Evolutionary conservation across 2,329 filamentous ascomycete species (phyloP).

Genomic region (Hypoxylon sp.): DNA sequence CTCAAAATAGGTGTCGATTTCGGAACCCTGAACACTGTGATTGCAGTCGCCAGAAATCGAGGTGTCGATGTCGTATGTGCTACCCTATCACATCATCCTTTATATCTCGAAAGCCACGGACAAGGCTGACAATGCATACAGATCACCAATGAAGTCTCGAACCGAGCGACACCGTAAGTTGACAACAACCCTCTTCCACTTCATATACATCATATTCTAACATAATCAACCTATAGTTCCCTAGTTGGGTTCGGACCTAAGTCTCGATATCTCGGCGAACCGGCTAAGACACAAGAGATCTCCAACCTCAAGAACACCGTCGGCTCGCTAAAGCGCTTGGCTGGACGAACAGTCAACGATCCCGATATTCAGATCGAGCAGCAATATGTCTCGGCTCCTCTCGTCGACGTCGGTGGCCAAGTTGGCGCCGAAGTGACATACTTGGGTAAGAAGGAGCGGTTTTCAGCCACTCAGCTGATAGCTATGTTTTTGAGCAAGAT

Average conservation of each 20-base stretch:
- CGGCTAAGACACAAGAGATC: slow-evolving; percentile 98
- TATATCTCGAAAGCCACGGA: slow-evolving; percentile 34
- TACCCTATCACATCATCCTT: slow-evolving; percentile 27
- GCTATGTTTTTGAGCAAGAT: slow-evolving; percentile 98
- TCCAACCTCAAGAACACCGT: slow-evolving; percentile 99
- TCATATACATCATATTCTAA: slow-evolving; percentile 42
- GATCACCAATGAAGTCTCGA: slow-evolving; percentile 99
- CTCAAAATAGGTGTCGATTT: slow-evolving; percentile 82
- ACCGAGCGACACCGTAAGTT: slow-evolving; percentile 96
- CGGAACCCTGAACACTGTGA: slow-evolving; percentile 95
- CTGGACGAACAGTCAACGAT: slow-evolving; percentile 87
- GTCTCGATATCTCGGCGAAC: slow-evolving; percentile 92
- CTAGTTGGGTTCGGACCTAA: slow-evolving; percentile 96
- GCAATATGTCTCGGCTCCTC: slow-evolving; percentile 86
- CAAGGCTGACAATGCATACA: slow-evolving; percentile 57
- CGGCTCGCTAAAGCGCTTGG: slow-evolving; percentile 90
- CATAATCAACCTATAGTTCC: slow-evolving; percentile 69
- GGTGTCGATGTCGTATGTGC: slow-evolving; percentile 97
- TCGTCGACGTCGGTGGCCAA: slow-evolving; percentile 93
- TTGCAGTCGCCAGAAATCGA: slow-evolving; percentile 97
- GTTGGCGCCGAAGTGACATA: slow-evolving; percentile 95
- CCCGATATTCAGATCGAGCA: slow-evolving; percentile 95
- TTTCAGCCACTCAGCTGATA: slow-evolving; percentile 92
- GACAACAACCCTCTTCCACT: slow-evolving; percentile 30
- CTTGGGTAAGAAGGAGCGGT: slow-evolving; percentile 93